Base-by-base conservation (phyloP, 208 protist species). In the Acanthamoeba healyi region DNA sequence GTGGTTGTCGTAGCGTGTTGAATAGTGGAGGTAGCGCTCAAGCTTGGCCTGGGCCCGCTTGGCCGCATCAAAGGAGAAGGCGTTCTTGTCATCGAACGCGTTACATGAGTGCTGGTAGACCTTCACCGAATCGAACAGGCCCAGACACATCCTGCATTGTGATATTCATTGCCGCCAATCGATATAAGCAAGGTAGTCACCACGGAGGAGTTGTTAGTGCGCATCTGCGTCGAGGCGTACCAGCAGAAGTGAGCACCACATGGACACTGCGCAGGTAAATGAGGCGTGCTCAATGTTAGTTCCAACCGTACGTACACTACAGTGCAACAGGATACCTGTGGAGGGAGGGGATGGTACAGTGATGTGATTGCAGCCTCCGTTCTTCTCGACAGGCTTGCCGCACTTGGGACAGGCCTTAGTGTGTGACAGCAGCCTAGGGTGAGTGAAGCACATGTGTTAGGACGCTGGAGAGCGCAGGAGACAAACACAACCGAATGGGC, bases 361-460 rank as follows among this genome's bases (percentile, higher is more conserved):
- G 24, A 96, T 96, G 79, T 95, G 94, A 70, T 96, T 96, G 89
- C 95, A 96, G 65, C 95, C 95, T 49, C 93, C 95, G 51, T 96
- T 95, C 84, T 96, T 96, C 38, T 96, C 95, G 26, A 96, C 95
- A 22, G 81, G 49, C 38, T 89, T 84, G n/a, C 90, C 54, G 56
- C 95, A 96, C 54, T 95, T 70, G 38, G 95, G 95, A 58, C 95
- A 96, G 42, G 87, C 63, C 92, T 96, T 93, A n/a, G 95, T 94
- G 44, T 96, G 65, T 7, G 77, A 86, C 40, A 86, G 7, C 44
- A 86, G 14, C 77, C 77, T 86, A 40, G 7, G 7, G 14, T 42
- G 24, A 2, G 19, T 34, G 15, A 44, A 24, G 22, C 32, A 61
- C 54, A 26, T 19, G n/a, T n/a, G n/a, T n/a, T n/a, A n/a, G n/a